Conservation (phyloP, 2,329 filamentous ascomycete species). For the Alternaria sp. region DNA sequence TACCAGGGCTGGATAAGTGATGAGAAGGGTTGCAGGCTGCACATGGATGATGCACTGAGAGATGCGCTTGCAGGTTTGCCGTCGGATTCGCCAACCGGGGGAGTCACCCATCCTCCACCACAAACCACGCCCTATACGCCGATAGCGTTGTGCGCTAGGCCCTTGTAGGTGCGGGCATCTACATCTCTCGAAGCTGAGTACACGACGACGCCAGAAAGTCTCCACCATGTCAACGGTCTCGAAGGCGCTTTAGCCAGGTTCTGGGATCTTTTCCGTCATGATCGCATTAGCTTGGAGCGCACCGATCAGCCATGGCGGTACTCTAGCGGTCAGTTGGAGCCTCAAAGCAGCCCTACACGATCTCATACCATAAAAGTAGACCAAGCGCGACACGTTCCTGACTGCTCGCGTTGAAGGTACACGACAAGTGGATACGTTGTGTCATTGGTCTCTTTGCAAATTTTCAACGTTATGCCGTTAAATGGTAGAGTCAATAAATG, state of each 20-base stretch:
- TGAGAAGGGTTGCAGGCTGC: slow-evolving; percentile 25
- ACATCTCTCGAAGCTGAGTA: slow-evolving; percentile 3
- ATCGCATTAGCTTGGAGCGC: not conserved
- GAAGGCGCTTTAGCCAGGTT: slow-evolving; percentile 2
- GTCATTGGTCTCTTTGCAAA: slow-evolving; percentile 31
- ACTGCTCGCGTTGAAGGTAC: slow-evolving; percentile 16
- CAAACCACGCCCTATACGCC: slow-evolving; percentile 19
- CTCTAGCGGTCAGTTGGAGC: slow-evolving; percentile 7
- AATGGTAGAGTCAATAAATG: slow-evolving; percentile 31
- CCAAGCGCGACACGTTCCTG: slow-evolving; percentile 10
- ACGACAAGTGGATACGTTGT: slow-evolving; percentile 34
- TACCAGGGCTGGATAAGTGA: slow-evolving; percentile 1
- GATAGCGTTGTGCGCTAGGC: slow-evolving; percentile 15
- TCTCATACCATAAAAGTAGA: not conserved
- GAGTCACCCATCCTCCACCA: slow-evolving; percentile 10
- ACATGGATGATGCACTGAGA: slow-evolving; percentile 23
- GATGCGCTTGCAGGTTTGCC: slow-evolving; percentile 24
- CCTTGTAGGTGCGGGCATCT: not conserved
- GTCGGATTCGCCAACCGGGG: slow-evolving; percentile 14
- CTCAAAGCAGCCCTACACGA: not conserved
- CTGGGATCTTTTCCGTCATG: not conserved
- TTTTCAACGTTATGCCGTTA: slow-evolving; percentile 34
- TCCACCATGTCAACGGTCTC: slow-evolving; percentile 4
- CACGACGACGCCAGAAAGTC: not conserved
- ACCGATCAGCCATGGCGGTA: not conserved